Base-by-base conservation (phyloP, 2,329 filamentous ascomycete species). In the Stagonosporopsis tanaceti region DNA sequence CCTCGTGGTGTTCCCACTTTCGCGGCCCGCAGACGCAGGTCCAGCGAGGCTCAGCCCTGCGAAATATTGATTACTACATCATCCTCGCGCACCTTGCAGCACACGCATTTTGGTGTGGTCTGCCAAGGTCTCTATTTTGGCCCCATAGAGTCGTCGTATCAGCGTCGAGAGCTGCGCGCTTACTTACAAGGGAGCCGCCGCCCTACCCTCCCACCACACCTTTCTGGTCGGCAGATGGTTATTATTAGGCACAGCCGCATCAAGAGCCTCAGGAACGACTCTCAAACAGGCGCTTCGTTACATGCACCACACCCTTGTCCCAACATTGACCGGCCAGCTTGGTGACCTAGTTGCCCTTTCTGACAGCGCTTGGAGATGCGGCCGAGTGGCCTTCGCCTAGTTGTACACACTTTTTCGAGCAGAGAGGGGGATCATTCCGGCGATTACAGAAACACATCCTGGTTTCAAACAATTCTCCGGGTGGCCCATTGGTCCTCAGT, bases 381-480 rank as follows among this genome's bases (percentile, higher is more conserved):
- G 62, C 65, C 67, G 61, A 70, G 60, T 69, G 66, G 69, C 66
- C 60, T 64, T 65, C 50, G 61, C 59, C 60, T 66, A 68, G 71
- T 74, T 71, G 69, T 65, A 70, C 62, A 61, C 61, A 56, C 63
- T 62, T 60, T 58, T 68, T 69, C 59, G 53, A 71, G 65, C 54
- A 59, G 55, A 62, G 54, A 50, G 32, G 63, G 50, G 65, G 62
- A 68, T 69, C 62, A 59, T 68, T 70, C 67, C 67, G 73, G 74
- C 75, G 75, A 75, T 72, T 76, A 75, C 65, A 73, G 71, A 75
- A 75, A 76, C 74, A 66, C 60, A 64, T 66, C 67, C 62, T 64
- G 64, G 74, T 77, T 76, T 76, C 74, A 76, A 64, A 64, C 55
- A 74, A 72, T 74, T 75, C 72, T 73, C 71, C 71, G 69, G 64